Base-by-base conservation (phyloP, 768 basidiomycete genomes). In the Rhizopogon vinicolor region DNA sequence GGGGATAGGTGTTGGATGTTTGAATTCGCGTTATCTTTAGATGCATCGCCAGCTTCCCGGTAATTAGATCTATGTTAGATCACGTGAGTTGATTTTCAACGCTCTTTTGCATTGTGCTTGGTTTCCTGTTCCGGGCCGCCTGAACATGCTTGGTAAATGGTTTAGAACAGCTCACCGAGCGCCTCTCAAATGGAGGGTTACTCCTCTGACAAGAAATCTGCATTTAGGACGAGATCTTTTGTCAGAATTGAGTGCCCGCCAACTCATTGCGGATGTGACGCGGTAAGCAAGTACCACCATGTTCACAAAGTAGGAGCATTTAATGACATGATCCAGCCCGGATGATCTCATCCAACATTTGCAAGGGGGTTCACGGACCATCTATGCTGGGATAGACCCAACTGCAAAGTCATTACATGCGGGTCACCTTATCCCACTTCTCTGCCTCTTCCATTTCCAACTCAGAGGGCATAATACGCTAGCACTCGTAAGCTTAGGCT, bases 301-400 rank as follows among this genome's bases (percentile, higher is more conserved):
- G 28, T 9, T 22, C 39, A 19, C 25, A 18, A 40, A 40, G 31
- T 13, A 19, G 19, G 41, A 19, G 13, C 13, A 6, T 31, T 18
- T 52, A 39, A 55, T 58, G 25, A 67, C 41, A 0, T 39, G 3
- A 18, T 51, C 37, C 57, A 82, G 82, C 48, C 77, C 72, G 44
- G 73, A 78, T 53, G 70, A 71, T 67, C 83, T 56, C 59, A 62
- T 41, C 53, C 69, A 55, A 67, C 75, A 44, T 68, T 83, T 58
- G 58, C 53, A 60, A 18, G 61, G 52, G 41, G 50, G 60, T 37
- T 69, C 65, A 39, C 83, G 81, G 60, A 81, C 81, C 0, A 79
- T 92, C 16, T 99, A 99, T 67, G 78, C 85, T 4, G 97, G 97
- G 37, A 80, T 98, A 41, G 97, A 99, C 67, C 97, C 97, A 13